phyloP scores from a whole-genome alignment of 306 rosid species.

The Comarum palustre region DNA sequence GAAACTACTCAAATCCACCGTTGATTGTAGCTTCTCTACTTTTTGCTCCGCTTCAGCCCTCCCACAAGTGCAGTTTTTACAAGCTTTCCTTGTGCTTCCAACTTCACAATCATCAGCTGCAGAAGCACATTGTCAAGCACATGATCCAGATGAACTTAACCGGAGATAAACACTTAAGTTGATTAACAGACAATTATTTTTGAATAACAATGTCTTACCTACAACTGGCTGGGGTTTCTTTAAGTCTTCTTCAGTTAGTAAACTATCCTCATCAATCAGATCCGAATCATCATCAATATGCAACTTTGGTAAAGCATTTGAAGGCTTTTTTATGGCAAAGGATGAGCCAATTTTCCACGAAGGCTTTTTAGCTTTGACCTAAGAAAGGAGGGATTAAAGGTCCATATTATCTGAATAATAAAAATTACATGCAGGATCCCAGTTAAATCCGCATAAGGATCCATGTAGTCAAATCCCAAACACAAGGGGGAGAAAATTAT shows the following conservation, averaged over 20 bases:
- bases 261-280: slow-evolving; percentile 89
- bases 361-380: slow-evolving; percentile 74
- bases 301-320: slow-evolving; percentile 52
- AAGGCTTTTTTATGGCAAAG: slow-evolving; percentile 53
- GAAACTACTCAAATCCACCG: slow-evolving; percentile 72
- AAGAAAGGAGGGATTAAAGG: slow-evolving; percentile 18
- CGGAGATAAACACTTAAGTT: background rate
- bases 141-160: background rate
- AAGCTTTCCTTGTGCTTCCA: slow-evolving; percentile 87
- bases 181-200: background rate
- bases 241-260: slow-evolving; percentile 82
- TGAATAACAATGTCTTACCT: slow-evolving; percentile 36
- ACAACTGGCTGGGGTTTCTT: slow-evolving; percentile 61
- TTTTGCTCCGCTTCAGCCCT: slow-evolving; percentile 87
- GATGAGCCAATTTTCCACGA: slow-evolving; percentile 81
- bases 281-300: slow-evolving; percentile 73
- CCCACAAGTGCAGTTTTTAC: slow-evolving; percentile 90
- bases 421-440: background rate
- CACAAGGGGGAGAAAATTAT: background rate
- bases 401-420: slow-evolving; percentile 5
- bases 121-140: slow-evolving; percentile 17
- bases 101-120: slow-evolving; percentile 77
- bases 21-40: slow-evolving; percentile 66
- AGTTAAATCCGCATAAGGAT: background rate
- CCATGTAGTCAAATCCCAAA: slow-evolving; percentile 11